Conservation (phyloP, 257 asterid genomes). For the Avicennia marina region DNA sequence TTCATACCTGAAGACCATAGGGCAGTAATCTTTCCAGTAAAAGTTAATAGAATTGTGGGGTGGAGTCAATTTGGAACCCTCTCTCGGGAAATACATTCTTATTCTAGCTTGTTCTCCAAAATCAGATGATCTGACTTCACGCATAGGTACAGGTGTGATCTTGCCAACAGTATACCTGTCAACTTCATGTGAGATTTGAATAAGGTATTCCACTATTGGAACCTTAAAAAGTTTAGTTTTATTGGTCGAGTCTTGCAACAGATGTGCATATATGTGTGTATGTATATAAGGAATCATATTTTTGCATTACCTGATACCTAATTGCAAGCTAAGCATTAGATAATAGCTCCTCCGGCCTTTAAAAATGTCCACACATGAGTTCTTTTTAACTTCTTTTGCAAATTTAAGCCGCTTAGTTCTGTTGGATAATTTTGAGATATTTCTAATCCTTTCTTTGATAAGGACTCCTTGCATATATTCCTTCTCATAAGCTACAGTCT, state of each 20-base stretch:
- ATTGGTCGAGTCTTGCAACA: no score
- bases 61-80: conserved; percentile 90
- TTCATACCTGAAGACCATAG: conserved; percentile 95
- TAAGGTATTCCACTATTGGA: conserved; percentile 22
- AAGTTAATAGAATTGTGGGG: conserved; percentile 76
- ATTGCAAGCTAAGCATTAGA: conserved; percentile 91
- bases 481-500: conserved; percentile 68
- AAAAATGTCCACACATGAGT: conserved; percentile 46
- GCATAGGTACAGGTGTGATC: conserved; percentile 89
- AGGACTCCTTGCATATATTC: conserved; percentile 98
- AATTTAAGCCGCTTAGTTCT: conserved; percentile 54
- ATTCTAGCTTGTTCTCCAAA: conserved; percentile 87
- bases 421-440: conserved; percentile 38
- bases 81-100: conserved; percentile 82
- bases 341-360: conserved; percentile 68
- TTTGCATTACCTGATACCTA: conserved; percentile 77
- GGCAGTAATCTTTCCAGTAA: conserved; percentile 96
- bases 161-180: conserved; percentile 95
- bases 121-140: conserved; percentile 88
- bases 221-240: background rate
- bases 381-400: conserved; percentile 48
- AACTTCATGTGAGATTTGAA: conserved; percentile 36
- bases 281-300: background rate
- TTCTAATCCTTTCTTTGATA: conserved; percentile 63
- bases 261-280: background rate